Evolutionary conservation across 176 grass and related monocot species (phyloP), one percentile per base, ranked within the genome.

Genomic region (Eragrostis curvula): DNA sequence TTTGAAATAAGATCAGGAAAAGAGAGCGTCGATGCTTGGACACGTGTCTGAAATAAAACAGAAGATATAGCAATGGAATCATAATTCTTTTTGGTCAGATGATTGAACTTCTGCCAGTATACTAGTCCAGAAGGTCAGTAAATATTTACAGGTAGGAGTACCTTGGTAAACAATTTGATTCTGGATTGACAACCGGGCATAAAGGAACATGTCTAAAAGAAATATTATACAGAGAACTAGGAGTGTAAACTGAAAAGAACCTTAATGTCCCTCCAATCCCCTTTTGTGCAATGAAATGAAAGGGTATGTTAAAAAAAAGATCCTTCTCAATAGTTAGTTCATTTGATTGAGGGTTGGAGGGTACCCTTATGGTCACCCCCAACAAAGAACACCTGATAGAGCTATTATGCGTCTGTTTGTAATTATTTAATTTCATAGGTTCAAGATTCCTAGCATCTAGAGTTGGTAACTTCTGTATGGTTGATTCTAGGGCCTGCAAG

Each of bases 21-120:
- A 82, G 96, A 98, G 79, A 98, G 90, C 8, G 93, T 91, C 44
- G 96, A 98, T 76, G 96, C 93, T 98, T 98, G 96, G 57, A 98
- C 79, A 65, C 96, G 86, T 80, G 96, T 95, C 93, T 98, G 79
- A 77, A 51, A 71, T 61, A 53, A 24, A 23, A 75, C 8, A 85
- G 39, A 84, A 81, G 55, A 51, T 27, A 39, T n/a, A 27, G 6
- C 39, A 78, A 48, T 70, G 74, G 55, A 66, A 66, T 84, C 48
- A 85, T 50, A 80, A 27, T 47, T 40, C 55, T 4, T 40, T 78
- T 30, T 30, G 25, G 46, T 20, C 11, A 6, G 15, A 45, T 71
- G 44, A 64, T 14, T 46, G 17, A 84, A 79, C 32, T 80, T 77
- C 41, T 23, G 21, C 17, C 50, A 70, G 42, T 6, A 36, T 60